A percentile compares a stretch with the other conserved stretches of the same genome.
phyloP scores from a whole-genome alignment of 805 yeast species.

The Torulaspora gathmanii region DNA sequence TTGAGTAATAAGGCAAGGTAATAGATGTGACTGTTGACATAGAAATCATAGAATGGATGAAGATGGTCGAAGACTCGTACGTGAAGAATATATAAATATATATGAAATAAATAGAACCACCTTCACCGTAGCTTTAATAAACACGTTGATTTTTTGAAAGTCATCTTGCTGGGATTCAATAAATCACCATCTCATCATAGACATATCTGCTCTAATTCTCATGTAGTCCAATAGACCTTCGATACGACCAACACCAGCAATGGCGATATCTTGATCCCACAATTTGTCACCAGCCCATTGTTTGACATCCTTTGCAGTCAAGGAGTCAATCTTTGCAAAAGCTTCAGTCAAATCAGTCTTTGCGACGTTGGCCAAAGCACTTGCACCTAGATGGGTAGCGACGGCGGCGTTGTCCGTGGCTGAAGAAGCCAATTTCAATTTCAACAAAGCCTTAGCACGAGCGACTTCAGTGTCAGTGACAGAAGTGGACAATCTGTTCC shows the following conservation, averaged over 20 bases:
- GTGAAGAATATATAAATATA: constrained; percentile 11
- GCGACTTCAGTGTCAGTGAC: constrained; percentile 72
- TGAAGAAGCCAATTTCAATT: constrained; percentile 53
- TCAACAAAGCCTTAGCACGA: constrained; percentile 68
- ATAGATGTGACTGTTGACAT: background rate
- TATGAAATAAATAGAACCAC: constrained; percentile 6
- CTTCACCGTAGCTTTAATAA: constrained; percentile 4
- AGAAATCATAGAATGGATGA: constrained; percentile 11
- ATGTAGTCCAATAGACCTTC: constrained; percentile 79
- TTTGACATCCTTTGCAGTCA: constrained; percentile 54
- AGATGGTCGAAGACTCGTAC: constrained; percentile 13
- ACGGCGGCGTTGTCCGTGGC: constrained; percentile 48
- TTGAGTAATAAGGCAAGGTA: constrained; percentile 15
- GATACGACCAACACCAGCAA: constrained; percentile 81
- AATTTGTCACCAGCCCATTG: constrained; percentile 70
- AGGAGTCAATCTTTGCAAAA: constrained; percentile 57
- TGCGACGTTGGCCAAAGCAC: constrained; percentile 50
- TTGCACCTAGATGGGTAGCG: constrained; percentile 52
- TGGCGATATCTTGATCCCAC: constrained; percentile 82
- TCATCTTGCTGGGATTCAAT: background rate
- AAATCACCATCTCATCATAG: constrained; percentile 74
- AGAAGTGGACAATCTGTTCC: constrained; percentile 79
- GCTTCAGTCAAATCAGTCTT: constrained; percentile 57
- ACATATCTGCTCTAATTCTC: constrained; percentile 85
- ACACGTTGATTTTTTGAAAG: constrained; percentile 2